These are phyloP conservation scores for Phytophthora niederhauseri DNA, from an alignment of 352 stramenopile species.

Conservation along the genomic window DNA sequence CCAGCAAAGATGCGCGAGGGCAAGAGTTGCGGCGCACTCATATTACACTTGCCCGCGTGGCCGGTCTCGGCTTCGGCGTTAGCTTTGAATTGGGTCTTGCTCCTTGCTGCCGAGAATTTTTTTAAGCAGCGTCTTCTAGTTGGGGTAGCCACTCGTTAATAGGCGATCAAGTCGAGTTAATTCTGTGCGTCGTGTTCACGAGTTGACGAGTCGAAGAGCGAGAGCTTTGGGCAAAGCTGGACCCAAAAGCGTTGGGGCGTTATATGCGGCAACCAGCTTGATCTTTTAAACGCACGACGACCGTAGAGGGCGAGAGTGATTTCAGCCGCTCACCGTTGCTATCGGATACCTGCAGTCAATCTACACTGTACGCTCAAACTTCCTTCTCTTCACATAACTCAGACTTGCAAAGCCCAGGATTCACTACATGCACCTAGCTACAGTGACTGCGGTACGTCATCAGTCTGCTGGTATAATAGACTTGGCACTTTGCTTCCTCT, in stretches of 20 bases:
- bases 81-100: too few species aligned
- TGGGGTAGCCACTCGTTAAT: neutral
- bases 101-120: too few species aligned
- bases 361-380: too few species aligned
- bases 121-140: too few species aligned
- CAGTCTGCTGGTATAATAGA: neutral
- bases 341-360: too few species aligned
- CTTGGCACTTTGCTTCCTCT: neutral
- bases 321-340: too few species aligned
- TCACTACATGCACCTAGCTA: neutral
- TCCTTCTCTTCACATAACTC: too few species aligned
- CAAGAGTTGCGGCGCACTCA: neutral
- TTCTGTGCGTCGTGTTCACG: neutral
- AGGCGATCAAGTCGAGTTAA: neutral
- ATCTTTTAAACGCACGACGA: neutral
- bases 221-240: neutral
- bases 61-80: too few species aligned
- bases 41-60: neutral
- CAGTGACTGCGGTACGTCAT: neutral
- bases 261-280: neutral
- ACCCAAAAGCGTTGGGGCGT: neutral
- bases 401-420: neutral
- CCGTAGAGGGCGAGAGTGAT: too few species aligned
- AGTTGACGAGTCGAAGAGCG: neutral
- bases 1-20: slow-evolving; percentile 9